A percentile compares a stretch with the other conserved stretches of the same genome.
Conservation (phyloP, 495 filamentous ascomycete genomes). For the Penicillium cinerascens region DNA sequence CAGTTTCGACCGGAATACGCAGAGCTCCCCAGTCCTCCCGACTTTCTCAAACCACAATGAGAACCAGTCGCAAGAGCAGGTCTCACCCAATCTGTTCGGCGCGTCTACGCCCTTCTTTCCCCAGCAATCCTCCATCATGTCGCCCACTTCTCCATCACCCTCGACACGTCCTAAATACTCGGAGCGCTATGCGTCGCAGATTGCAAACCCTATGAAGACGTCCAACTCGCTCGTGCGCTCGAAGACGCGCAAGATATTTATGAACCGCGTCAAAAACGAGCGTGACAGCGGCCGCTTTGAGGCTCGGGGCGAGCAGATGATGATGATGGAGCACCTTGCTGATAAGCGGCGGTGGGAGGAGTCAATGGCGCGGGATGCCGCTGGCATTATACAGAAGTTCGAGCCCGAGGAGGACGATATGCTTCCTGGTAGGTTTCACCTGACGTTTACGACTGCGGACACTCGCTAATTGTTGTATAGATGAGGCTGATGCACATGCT, state of each 20-base stretch:
- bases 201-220: conserved; percentile 27
- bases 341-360: conserved; percentile 52
- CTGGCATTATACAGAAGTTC: conserved; percentile 17
- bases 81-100: background rate
- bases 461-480: conserved; percentile 2
- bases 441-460: background rate
- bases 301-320: conserved; percentile 74
- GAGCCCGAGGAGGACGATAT: conserved; percentile 39
- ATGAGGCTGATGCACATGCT: conserved; percentile 34
- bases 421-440: conserved; percentile 23
- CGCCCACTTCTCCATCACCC: conserved; percentile 13
- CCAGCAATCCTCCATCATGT: conserved; percentile 1
- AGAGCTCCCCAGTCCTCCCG: conserved; percentile 11
- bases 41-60: conserved; percentile 17
- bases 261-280: conserved; percentile 70
- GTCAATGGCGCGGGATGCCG: conserved; percentile 35
- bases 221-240: conserved; percentile 25
- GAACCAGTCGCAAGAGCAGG: conserved; percentile 5
- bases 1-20: conserved; percentile 6
- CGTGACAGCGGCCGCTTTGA: conserved; percentile 66
- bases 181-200: conserved; percentile 27
- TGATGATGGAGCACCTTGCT: conserved; percentile 41
- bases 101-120: background rate
- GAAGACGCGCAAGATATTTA: conserved; percentile 56
- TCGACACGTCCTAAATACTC: conserved; percentile 23